These are phyloP conservation scores for Nothophaeocryptopus gaeumannii DNA, from an alignment of 2,329 filamentous ascomycete species.

Conservation along the genomic window DNA sequence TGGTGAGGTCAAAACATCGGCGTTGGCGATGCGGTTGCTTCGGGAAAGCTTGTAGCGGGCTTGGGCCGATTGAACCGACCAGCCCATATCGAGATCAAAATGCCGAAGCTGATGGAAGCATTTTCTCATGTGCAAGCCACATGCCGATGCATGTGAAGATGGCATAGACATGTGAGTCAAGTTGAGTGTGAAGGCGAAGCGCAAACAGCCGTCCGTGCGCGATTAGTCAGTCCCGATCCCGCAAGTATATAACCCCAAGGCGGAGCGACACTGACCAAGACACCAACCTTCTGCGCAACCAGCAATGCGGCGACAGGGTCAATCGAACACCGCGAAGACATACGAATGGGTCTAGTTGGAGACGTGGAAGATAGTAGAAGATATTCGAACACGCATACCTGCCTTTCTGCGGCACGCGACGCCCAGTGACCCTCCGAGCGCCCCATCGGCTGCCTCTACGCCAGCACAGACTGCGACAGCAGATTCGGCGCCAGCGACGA, in stretches of 20 bases:
- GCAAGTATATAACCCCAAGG: slow-evolving; percentile 4
- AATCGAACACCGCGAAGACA: slow-evolving; percentile 1
- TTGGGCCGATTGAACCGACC: too few relatives aligned
- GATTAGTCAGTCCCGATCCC: too few relatives aligned
- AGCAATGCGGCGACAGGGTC: not conserved
- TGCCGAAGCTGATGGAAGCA: too few relatives aligned
- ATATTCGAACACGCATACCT: not conserved
- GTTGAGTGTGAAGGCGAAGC: too few relatives aligned
- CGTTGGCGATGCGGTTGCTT: too few relatives aligned
- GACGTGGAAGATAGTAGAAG: slow-evolving; percentile 8
- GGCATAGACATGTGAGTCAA: too few relatives aligned
- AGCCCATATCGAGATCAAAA: too few relatives aligned
- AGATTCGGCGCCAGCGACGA: not conserved
- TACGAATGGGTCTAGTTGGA: not conserved
- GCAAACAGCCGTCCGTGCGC: too few relatives aligned
- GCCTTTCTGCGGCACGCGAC: slow-evolving; percentile 4
- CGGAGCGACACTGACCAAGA: slow-evolving; percentile 2
- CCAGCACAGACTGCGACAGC: slow-evolving; percentile 7
- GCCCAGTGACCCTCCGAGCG: slow-evolving; percentile 8
- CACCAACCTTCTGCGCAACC: slow-evolving; percentile 4
- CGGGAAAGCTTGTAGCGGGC: too few relatives aligned
- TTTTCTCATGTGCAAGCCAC: too few relatives aligned
- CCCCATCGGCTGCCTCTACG: slow-evolving; percentile 2
- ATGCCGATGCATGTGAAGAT: too few relatives aligned
- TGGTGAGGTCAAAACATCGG: too few relatives aligned